A percentile compares a stretch with the other conserved stretches of the same genome.
Conservation (phyloP, 2,329 filamentous ascomycete genomes). For the Epichloe elymi region DNA sequence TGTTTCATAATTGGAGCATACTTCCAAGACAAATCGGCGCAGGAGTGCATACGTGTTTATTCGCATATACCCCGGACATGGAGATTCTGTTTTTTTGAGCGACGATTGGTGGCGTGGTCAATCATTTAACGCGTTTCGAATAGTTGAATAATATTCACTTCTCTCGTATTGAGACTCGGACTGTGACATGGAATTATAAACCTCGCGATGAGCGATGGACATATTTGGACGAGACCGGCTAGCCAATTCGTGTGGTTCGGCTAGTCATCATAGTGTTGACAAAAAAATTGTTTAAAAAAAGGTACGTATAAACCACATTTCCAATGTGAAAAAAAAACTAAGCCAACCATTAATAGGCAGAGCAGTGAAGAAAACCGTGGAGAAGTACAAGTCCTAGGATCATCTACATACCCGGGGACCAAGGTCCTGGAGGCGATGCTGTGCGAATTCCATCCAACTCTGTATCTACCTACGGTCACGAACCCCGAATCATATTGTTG, state of each 20-base stretch:
- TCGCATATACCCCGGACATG: slow-evolving; percentile 2
- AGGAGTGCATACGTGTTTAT: not conserved
- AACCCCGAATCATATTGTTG: slow-evolving; percentile 42
- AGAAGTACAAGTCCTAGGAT: too few relatives aligned
- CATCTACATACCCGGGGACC: too few relatives aligned
- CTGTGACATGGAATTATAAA: not conserved
- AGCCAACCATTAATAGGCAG: too few relatives aligned
- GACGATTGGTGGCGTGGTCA: not conserved
- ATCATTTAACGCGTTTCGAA: not conserved
- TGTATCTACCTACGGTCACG: slow-evolving; percentile 35
- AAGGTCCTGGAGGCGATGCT: slow-evolving; percentile 33
- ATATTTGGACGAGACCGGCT: too few relatives aligned
- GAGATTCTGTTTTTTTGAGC: not conserved
- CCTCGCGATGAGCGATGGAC: not conserved
- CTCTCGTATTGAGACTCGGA: not conserved
- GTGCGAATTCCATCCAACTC: slow-evolving; percentile 39
- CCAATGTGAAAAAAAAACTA: too few relatives aligned
- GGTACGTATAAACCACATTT: too few relatives aligned
- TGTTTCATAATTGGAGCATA: not conserved
- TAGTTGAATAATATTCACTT: not conserved
- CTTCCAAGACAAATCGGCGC: slow-evolving; percentile 4
- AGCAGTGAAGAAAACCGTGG: too few relatives aligned
- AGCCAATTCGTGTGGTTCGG: too few relatives aligned
- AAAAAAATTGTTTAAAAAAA: too few relatives aligned
- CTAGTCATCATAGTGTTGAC: too few relatives aligned